Base-by-base conservation (phyloP, 768 basidiomycete genomes). In the Collybiopsis confluens region DNA sequence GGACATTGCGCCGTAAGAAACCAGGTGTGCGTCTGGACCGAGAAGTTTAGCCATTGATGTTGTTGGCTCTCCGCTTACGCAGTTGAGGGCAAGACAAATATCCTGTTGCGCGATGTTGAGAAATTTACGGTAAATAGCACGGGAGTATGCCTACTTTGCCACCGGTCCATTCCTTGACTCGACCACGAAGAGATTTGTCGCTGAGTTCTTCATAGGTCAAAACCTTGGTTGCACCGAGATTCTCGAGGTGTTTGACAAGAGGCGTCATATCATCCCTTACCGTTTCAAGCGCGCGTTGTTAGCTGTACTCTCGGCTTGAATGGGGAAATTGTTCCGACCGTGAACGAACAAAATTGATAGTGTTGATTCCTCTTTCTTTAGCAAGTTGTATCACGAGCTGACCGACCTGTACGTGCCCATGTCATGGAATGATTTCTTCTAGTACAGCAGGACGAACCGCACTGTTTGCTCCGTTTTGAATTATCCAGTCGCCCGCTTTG, bases 1-100 rank as follows among this genome's bases (percentile, higher is more conserved):
- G 1, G 92, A 88, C 92, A 95, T 94, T 4, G 88, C 91, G 26
- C 92, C 92, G 52, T 94, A 95, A 0, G 92, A 90, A 7, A 93
- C 85, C 13, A 93, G 75, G 58, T 88, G 86, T 2, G 86, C 82
- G 58, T 86, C 71, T 40, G 73, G 68, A 23, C 85, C 86, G 0
- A 95, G 72, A 8, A 88, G 70, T 47, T 82, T 77, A 1, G 80
- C 74, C 89, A 93, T 90, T 6, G 73, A 60, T 0, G 80, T 81
- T 0, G 90, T 90, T 40, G 83, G 74, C 46, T 76, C 76, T 0
- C 92, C 91, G 26, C 89, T 68, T 69, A 80, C 73, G 56, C 78
- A 79, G 56, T 80, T 80, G 33, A 81, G 65, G 10, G 72, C 76
- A 11, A 80, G 67, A n/a, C 70, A 70, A 35, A 79, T 75, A 4